Evolutionary conservation across 805 yeast species (phyloP).

Genomic region (Candida vaughaniae): DNA sequence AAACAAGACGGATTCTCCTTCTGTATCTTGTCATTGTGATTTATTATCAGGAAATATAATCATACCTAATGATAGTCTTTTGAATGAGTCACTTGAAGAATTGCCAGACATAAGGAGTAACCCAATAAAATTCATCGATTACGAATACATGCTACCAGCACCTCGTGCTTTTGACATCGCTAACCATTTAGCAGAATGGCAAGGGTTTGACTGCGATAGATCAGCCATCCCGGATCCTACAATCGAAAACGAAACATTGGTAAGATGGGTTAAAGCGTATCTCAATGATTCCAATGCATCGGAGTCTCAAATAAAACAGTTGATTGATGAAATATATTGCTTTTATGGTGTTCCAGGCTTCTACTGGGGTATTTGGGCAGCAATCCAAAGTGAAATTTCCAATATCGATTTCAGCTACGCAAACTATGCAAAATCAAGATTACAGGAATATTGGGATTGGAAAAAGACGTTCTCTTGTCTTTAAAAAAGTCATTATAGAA

Average conservation of each 20-base stretch:
- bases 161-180: conserved; percentile 76
- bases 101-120: conserved; percentile 23
- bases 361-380: conserved; percentile 85
- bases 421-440: conserved; percentile 55
- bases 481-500: no score
- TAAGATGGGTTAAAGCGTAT: conserved; percentile 61
- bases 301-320: conserved; percentile 32
- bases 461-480: conserved; percentile 30
- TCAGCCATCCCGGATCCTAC: conserved; percentile 56
- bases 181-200: conserved; percentile 78
- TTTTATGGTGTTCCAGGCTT: conserved; percentile 82
- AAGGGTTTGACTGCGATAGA: conserved; percentile 72
- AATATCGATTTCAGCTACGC: conserved; percentile 72
- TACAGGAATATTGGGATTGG: conserved; percentile 73
- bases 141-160: conserved; percentile 70
- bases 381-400: conserved; percentile 67
- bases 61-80: conserved; percentile 41
- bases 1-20: conserved; percentile 42
- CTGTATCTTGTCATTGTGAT: conserved; percentile 70
- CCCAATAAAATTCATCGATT: conserved; percentile 63
- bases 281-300: conserved; percentile 34
- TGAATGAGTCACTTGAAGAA: conserved; percentile 4
- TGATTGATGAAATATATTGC: conserved; percentile 55
- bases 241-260: conserved; percentile 40
- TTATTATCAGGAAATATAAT: conserved; percentile 72